Percentiles rank a stretch among this genome's conserved stretches.
phyloP scores from a whole-genome alignment of 345 rosid species.

The Eucalyptus polybractea region DNA sequence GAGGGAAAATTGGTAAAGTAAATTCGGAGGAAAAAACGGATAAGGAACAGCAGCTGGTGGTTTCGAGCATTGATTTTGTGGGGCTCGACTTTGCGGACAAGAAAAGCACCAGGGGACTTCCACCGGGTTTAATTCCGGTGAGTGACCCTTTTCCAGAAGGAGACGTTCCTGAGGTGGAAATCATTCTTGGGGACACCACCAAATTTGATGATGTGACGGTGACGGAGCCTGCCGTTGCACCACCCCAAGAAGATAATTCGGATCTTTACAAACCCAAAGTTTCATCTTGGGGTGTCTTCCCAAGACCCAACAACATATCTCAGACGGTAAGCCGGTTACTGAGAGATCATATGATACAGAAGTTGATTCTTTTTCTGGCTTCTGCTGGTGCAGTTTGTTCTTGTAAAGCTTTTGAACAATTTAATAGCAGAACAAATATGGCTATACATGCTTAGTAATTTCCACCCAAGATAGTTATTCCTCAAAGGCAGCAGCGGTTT shows the following conservation, averaged over 20 bases:
- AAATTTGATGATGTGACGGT: constrained; percentile 20
- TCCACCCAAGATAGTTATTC: not conserved
- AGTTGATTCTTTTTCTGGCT: not conserved
- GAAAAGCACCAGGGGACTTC: constrained; percentile 54
- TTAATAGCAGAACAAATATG: not conserved
- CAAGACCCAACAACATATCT: constrained; percentile 82
- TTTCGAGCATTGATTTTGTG: constrained; percentile 64
- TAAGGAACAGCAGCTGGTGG: constrained; percentile 25
- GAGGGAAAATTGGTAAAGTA: constrained; percentile 1
- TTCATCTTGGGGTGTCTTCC: constrained; percentile 91
- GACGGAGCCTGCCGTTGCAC: constrained; percentile 4
- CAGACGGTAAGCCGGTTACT: constrained; percentile 32
- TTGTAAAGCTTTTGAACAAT: not conserved
- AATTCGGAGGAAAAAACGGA: constrained; percentile 3
- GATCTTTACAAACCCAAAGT: constrained; percentile 80
- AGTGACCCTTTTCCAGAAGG: constrained; percentile 46
- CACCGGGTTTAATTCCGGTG: constrained; percentile 63
- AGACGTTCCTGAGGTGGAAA: constrained; percentile 67
- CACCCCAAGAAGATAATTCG: constrained; percentile 14
- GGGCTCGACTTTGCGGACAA: constrained; percentile 84
- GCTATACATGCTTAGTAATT: not conserved
- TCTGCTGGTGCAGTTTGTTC: not conserved
- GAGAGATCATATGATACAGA: not conserved
- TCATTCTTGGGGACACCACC: constrained; percentile 71
- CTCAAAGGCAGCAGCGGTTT: not conserved